Evolutionary conservation across 2,329 filamentous ascomycete species (phyloP), one percentile per base, ranked within the genome.

Genomic region (Fusarium luffae): DNA sequence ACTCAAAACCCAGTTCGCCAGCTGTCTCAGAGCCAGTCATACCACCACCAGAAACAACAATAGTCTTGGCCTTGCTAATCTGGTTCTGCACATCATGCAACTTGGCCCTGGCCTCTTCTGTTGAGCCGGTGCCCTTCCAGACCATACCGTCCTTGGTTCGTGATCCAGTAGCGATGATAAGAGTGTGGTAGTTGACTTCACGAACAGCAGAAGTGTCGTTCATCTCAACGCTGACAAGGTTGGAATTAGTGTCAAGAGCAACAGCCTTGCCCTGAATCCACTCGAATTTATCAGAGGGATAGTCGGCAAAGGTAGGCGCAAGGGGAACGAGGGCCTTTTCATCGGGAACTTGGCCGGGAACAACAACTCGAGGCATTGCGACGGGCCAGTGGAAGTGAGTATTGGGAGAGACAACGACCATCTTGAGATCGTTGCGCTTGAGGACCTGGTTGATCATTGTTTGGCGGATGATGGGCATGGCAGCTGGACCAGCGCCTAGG

Each of bases 161-260:
- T 5, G 84, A 77, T 10, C 88, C 88, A 4, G 87, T 89, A 12
- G 86, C 86, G 44, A 90, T 77, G 63, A 90, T 73, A 14, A 89
- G 78, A 23, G 82, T 82, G 68, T 88, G 82, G 71, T 89, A 90
- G 21, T 64, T 63, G 57, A 88, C 73, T 13, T 77, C 76, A 8
- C 78, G 76, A n/a, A 71, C 69, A 7, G 63, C 73, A 12, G 68
- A 51, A 9, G 77, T 79, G 7, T 75, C 79, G 46, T 76, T 78
- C 32, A 79, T 75, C 23, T 77, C 68, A 16, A 88, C 79, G 3
- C 74, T 75, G 25, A 88, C 82, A 1, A 75, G 78, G 65, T 84
- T 85, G 47, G 65, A 65, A 4, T 76, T 76, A 0, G 82, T 76
- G 47, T 85, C 82, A 5, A 88, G 74, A 13, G 73, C 68, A 14